Conservation (phyloP, 345 rosid species). For the Corchorus olitorius region DNA sequence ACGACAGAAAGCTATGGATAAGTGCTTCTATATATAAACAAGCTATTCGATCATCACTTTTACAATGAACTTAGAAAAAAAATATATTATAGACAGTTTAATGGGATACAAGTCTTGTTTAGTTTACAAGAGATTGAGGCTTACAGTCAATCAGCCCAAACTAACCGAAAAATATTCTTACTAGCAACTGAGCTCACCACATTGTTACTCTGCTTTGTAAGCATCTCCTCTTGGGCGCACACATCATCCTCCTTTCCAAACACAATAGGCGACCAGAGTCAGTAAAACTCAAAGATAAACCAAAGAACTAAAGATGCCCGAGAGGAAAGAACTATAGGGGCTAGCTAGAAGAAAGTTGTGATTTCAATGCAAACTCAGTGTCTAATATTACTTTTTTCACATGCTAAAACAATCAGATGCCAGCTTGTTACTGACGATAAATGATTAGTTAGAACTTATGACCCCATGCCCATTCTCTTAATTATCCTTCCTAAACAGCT, state of each 20-base stretch:
- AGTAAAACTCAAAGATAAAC: constrained; percentile 1
- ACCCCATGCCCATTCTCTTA: not conserved
- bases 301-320: not conserved
- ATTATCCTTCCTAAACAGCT: not conserved
- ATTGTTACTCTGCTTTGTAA: constrained; percentile 57
- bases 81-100: not conserved
- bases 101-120: not conserved
- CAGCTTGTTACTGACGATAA: not conserved
- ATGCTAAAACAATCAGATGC: not conserved
- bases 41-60: not conserved
- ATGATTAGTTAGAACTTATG: not conserved
- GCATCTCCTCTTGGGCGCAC: constrained; percentile 69
- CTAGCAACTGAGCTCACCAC: constrained; percentile 53
- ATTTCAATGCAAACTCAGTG: not conserved
- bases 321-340: not conserved
- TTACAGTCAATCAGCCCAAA: constrained; percentile 49
- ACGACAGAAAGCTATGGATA: not conserved
- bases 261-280: not conserved
- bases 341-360: not conserved
- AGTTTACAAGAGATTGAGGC: not conserved
- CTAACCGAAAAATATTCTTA: constrained; percentile 56
- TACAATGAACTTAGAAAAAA: not conserved
- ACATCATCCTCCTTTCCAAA: constrained; percentile 57
- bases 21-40: not conserved
- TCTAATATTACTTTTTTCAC: not conserved